Conservation (phyloP, 139 green algal species). For the Chlamydomonas incerta region DNA sequence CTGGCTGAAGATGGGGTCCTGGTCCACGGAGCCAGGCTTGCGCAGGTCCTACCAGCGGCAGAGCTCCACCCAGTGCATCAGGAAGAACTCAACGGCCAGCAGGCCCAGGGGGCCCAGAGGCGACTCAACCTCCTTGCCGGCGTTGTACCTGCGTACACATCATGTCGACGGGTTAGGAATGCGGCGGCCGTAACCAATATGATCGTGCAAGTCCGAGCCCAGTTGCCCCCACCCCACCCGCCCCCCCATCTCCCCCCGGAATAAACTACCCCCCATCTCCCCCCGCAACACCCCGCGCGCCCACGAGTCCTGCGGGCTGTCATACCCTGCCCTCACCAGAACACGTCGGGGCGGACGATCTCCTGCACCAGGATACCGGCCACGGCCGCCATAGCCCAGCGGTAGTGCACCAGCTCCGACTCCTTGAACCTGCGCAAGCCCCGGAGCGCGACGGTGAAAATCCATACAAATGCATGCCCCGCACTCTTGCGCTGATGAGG, state of each 20-base stretch:
- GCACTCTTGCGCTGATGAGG: too few relatives aligned
- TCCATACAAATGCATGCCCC: too few relatives aligned
- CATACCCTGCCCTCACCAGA: too few relatives aligned
- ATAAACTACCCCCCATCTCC: too few relatives aligned
- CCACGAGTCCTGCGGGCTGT: too few relatives aligned
- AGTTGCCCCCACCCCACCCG: too few relatives aligned
- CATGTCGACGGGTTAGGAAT: too few relatives aligned
- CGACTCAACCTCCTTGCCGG: slow-evolving; percentile 58
- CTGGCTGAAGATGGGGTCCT: slow-evolving; percentile 84
- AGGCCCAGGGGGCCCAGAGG: slow-evolving; percentile 83
- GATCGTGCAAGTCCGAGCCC: too few relatives aligned
- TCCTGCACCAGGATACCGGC: slow-evolving; percentile 90
- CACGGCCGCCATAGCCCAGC: slow-evolving; percentile 93
- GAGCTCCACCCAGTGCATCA: slow-evolving; percentile 85
- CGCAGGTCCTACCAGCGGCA: slow-evolving; percentile 84
- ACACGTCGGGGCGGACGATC: slow-evolving; percentile 75
- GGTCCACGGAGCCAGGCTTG: slow-evolving; percentile 84
- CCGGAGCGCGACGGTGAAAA: too few relatives aligned
- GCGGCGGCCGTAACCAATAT: too few relatives aligned
- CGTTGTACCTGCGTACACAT: slow-evolving; percentile 55
- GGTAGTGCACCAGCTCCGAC: slow-evolving; percentile 79
- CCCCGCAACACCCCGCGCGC: too few relatives aligned
- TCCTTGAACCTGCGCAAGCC: slow-evolving; percentile 65
- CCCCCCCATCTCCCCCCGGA: too few relatives aligned
- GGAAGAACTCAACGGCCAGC: slow-evolving; percentile 86